Evolutionary conservation across 1,284 basidiomycete genomes (phyloP), one percentile per base, ranked within the genome.

Genomic region (Tylopilus sp.): DNA sequence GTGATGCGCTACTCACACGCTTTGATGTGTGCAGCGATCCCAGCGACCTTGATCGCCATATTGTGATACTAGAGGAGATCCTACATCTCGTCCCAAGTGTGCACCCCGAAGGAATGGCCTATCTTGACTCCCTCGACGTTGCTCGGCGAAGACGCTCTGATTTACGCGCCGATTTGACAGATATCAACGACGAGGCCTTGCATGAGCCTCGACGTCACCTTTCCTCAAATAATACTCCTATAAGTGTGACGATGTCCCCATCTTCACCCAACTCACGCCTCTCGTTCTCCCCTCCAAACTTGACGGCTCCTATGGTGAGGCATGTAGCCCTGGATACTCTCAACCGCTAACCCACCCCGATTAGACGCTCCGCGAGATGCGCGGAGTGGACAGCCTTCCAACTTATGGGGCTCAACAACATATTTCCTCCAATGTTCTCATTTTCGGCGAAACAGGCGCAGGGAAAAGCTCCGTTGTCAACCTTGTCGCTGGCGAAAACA

Each of bases 401-500:
- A 32, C 63, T 51, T 67, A 70, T 60, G 60, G 63, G 6, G 15
- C 6, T 33, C 71, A 62, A 32, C 64, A 53, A 24, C 13, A 38
- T 18, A 47, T 9, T 24, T 52, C 66, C 67, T 65, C 52, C 53
- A 77, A 75, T 39, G 32, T 75, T 9, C 67, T 75, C 16, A 44
- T 75, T 26, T 74, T 75, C 13, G 73, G 75, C 2, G 73, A 74
- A 58, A 65, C 71, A 19, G 73, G 74, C 4, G 62, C 52, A 6
- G 74, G 71, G n/a, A 74, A 76, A 52, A 76, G 73, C 59, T 74
- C 74, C 12, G 66, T 73, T 13, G 61, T 74, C 58, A 74, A 74
- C 54, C 66, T 76, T 47, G 66, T 74, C 24, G 67, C 71, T 26
- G 69, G 67, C 18, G 41, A 63, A n/a, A 13, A 22, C 4, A 54